Base-by-base conservation (phyloP, 768 basidiomycete species). In the Scleroderma citrinum region DNA sequence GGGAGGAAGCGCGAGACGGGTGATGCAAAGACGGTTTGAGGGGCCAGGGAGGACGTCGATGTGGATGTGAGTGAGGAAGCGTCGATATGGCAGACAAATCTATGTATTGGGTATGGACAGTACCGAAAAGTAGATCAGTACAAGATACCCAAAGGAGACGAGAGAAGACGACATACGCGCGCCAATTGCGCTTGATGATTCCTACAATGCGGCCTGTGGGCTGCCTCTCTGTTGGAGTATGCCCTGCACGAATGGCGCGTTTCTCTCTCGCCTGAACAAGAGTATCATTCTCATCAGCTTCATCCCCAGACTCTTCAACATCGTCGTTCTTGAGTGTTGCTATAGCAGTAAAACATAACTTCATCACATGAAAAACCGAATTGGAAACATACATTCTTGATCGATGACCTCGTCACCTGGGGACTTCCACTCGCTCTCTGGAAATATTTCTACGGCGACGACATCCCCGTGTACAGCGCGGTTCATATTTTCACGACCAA, bases 71-170 rank as follows among this genome's bases (percentile, higher is more conserved):
- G 77, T 2, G 95, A 94, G 0, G 87, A 81, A 52, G 83, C 80
- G 66, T 97, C 96, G 42, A 99, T 83, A 64, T 97, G 94, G 67
- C 93, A 97, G 32, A 98, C 95, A 61, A 91, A 91, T 36, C 88
- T 91, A 59, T 32, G 32, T 31, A 42, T 48, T 44, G 2, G 50
- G 30, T n/a, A 16, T 10, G 14, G 13, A 26, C 14, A 24, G 23
- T 31, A 38, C 12, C 12, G 16, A 24, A 16, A 43, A 39, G 24
- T 46, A 44, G 21, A 41, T 48, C 32, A 45, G 50, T 13, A n/a
- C 17, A 32, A 11, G 2, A 38, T 19, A 30, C 16, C 42, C 12
- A 26, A 21, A 34, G 24, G 31, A 17, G 31, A 47, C 58, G 34
- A 44, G n/a, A 19, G 51, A 26, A 34, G n/a, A 44, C 29, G 12